A percentile compares a stretch with the other conserved stretches of the same genome.
Conservation (phyloP, 2,329 filamentous ascomycete species). For the Whalleya microplaca region DNA sequence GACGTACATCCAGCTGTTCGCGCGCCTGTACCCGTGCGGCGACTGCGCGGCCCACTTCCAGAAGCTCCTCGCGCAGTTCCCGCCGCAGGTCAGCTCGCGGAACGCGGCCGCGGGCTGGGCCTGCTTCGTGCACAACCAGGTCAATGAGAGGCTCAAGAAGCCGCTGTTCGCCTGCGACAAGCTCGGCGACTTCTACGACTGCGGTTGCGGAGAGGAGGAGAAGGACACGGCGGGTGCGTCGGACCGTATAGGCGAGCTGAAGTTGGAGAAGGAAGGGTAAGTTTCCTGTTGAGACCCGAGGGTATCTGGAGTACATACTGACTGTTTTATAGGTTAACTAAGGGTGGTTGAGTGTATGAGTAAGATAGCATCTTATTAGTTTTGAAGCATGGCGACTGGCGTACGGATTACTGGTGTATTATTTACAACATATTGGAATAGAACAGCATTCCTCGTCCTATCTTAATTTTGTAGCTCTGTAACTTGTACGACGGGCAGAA, state of each 20-base stretch:
- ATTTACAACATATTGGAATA: conserved; percentile 1
- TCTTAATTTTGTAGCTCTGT: not conserved
- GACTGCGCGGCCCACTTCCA: conserved; percentile 72
- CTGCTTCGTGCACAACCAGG: conserved; percentile 69
- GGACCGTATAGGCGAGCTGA: conserved; percentile 29
- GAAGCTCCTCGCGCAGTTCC: conserved; percentile 62
- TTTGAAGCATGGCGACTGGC: conserved; percentile 18
- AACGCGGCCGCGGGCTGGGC: conserved; percentile 69
- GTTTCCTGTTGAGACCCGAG: not conserved
- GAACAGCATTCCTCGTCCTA: not conserved
- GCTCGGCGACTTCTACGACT: conserved; percentile 73
- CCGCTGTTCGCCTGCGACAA: conserved; percentile 66
- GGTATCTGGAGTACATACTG: conserved; percentile 1
- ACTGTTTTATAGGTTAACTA: conserved; percentile 15
- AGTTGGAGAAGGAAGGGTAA: conserved; percentile 35
- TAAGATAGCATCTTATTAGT: not conserved
- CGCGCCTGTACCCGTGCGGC: conserved; percentile 71
- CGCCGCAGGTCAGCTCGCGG: conserved; percentile 66
- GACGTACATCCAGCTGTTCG: conserved; percentile 68
- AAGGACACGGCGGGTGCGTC: conserved; percentile 53
- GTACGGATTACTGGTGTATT: conserved; percentile 10
- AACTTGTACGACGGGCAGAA: not conserved
- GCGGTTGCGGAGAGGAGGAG: conserved; percentile 64
- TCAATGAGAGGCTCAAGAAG: conserved; percentile 67
- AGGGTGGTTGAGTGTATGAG: conserved; percentile 15